phyloP scores from a whole-genome alignment of 176 grass and related monocot species.

The Oryza glumipatula region DNA sequence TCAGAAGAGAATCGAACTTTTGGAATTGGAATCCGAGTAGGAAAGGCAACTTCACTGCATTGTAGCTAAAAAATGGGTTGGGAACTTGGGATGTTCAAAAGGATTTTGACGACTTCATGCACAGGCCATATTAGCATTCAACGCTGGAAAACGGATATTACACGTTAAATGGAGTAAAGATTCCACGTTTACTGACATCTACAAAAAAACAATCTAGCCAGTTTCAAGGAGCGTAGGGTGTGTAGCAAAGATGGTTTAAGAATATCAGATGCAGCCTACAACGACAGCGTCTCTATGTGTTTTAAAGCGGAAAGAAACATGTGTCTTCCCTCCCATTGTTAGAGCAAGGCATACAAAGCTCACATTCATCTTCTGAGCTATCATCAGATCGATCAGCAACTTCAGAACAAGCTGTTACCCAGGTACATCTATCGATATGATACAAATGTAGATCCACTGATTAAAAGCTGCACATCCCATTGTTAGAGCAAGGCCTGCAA shows the following conservation, averaged over 20 bases:
- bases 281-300: neutral
- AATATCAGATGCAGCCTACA: neutral
- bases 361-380: too few relatives aligned
- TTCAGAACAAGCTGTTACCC: neutral
- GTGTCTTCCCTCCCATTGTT: neutral
- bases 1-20: too few relatives aligned
- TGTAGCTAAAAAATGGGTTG: neutral
- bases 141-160: neutral
- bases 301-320: slow-evolving; percentile 27
- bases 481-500: neutral
- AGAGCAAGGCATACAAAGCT: too few relatives aligned
- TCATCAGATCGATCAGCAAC: too few relatives aligned
- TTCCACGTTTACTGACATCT: slow-evolving; percentile 20
- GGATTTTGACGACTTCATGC: neutral
- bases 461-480: neutral
- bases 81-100: neutral
- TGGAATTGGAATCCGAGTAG: neutral
- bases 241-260: slow-evolving; percentile 1
- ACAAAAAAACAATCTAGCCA: slow-evolving; percentile 10
- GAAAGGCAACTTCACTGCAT: neutral
- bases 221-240: neutral
- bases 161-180: neutral
- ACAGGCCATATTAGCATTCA: slow-evolving; percentile 12
- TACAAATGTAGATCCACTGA: slow-evolving; percentile 26
- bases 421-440: slow-evolving; percentile 30